Base-by-base conservation (phyloP, 345 rosid genomes). In the Lenwebbia sp. region DNA sequence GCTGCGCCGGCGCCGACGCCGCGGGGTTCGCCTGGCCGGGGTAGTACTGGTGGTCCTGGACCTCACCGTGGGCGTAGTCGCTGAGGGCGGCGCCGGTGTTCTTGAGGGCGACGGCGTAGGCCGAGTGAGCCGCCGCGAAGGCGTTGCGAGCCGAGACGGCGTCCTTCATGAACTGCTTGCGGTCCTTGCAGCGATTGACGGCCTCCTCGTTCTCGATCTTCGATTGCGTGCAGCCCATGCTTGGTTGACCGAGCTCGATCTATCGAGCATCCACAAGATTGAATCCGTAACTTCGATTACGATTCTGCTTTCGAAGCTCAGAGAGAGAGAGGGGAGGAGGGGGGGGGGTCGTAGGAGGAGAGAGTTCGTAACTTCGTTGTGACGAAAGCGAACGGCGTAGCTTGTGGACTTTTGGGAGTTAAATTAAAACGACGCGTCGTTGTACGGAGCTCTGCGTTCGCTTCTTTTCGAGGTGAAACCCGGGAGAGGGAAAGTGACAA, bases 121-220 rank as follows among this genome's bases (percentile, higher is more conserved):
- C 92, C 13, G 94, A 92, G 93, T 97, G 98, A 2, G 99, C 96
- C n/a, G 99, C 98, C 85, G 99, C 98, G 90, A 97, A 97, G 86
- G 99, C 98, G 92, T 97, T 97, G 40, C 99, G 95, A 23, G 88
- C 85, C 0, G 91, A 84, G 53, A 96, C 96, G 6, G 98, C 98
- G 0, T 94, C 95, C 88, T 91, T 96, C 98, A 97, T 94, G 87
- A 86, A 56, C 51, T 75, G 89, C 89, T 93, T 96, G 30, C 99
- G 93, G 0, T 92, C 94, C 89, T 93, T 96, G 92, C 99, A 97
- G 13, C 99, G 94, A 21, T 88, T 11, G 7, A 97, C 98, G 2
- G 98, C 95, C 87, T 97, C 99, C 86, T 97, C 99, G 86, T 95
- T 95, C 92, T 97, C 98, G 93, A 97, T 96, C 95, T 92, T 96